Base-by-base conservation (phyloP, 208 protist species). In the Strigomonas galati region DNA sequence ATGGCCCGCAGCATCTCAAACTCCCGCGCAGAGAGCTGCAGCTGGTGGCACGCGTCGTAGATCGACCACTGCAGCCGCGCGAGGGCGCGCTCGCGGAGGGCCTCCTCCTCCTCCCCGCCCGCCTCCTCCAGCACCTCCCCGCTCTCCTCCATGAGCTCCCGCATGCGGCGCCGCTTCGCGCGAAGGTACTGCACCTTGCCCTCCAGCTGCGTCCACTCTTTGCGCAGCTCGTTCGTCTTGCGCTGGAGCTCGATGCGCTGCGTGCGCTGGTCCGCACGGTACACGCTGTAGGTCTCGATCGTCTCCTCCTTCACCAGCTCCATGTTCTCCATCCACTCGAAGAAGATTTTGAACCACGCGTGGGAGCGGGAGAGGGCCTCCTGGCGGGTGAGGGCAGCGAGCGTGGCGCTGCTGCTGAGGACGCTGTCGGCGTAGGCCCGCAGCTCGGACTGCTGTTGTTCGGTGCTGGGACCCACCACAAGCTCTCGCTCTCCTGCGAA, bases 21-120 rank as follows among this genome's bases (percentile, higher is more conserved):
- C 78, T 95, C 86, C 23, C 87, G 82, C 4, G 62, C 59, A 0
- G 82, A 89, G 7, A 95, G 67, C 61, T 93, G 84, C 37, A 92
- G 68, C 61, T 95, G 90, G 49, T 92, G 86, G 69, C 81, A 95
- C 15, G 66, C 71, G 37, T 93, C 82, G 76, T 86, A 89, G 67
- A 83, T 78, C 53, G 86, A 83, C 82, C 86, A 95, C 21, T 62
- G 68, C 27, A 95, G 69, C 12, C 90, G 82, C 12, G 77, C 65
- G 26, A 92, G 23, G 2, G 85, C 90, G 10, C 83, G 78, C 30
- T 80, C 76, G 1, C 90, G 90, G 48, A 89, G 79, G 32, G 74
- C 68, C 71, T 93, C 90, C 68, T 95, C 87, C 65, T 90, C 90
- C 63, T 95, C 90, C 2, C 86, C 85, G 48, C 77, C 85, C 17